A percentile compares a stretch with the other conserved stretches of the same genome.
phyloP scores from a whole-genome alignment of 306 rosid species.

The Leucaena leucocephala region DNA sequence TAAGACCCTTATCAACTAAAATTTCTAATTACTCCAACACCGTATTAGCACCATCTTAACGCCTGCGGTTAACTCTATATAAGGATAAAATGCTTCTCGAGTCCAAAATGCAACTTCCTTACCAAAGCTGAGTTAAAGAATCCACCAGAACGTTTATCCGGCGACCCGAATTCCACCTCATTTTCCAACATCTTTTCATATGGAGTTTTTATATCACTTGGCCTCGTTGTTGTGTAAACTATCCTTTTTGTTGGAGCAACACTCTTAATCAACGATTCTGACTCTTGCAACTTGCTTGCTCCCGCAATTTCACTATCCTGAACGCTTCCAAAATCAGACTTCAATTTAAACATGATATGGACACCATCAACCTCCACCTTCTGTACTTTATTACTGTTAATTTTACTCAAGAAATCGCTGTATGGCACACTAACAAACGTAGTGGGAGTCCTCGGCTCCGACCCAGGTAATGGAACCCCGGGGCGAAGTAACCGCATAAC shows the following conservation, averaged over 20 bases:
- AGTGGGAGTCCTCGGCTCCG: constrained; percentile 77
- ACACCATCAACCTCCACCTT: constrained; percentile 98
- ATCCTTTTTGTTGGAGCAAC: constrained; percentile 80
- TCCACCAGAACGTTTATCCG: constrained; percentile 89
- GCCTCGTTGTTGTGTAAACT: constrained; percentile 90
- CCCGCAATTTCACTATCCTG: constrained; percentile 57
- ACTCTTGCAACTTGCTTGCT: constrained; percentile 64
- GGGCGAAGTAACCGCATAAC: constrained; percentile 85
- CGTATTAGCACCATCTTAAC: not conserved
- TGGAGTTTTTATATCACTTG: constrained; percentile 87
- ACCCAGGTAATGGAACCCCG: constrained; percentile 81
- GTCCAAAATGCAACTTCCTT: constrained; percentile 37
- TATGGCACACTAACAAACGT: constrained; percentile 81
- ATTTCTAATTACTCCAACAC: not conserved
- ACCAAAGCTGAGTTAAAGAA: constrained; percentile 87
- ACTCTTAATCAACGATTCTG: constrained; percentile 65
- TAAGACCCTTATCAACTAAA: not conserved
- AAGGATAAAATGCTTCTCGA: constrained; percentile 9
- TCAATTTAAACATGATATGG: constrained; percentile 86
- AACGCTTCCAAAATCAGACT: constrained; percentile 49
- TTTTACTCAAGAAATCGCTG: constrained; percentile 84
- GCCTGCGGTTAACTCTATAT: not conserved
- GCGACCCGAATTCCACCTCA: constrained; percentile 94
- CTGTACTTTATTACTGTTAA: constrained; percentile 76
- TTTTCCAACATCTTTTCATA: constrained; percentile 95